Conservation (phyloP, 2,329 filamentous ascomycete genomes). For the Endocalyx cinctus region DNA sequence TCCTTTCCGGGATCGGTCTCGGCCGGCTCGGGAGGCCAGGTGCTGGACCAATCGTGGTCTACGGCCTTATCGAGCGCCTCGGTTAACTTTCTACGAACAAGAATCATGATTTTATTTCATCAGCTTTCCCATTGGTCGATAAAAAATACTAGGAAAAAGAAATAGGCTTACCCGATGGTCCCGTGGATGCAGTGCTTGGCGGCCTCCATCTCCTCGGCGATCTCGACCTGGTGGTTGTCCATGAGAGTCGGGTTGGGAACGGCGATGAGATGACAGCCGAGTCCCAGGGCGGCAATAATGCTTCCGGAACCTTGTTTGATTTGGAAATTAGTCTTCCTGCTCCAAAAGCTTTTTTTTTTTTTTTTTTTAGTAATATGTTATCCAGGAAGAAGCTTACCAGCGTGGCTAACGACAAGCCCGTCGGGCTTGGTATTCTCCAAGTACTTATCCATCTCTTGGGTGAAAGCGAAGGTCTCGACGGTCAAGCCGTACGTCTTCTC, state of each 20-base stretch:
- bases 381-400: constrained; percentile 22
- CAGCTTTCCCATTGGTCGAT: too few relatives aligned
- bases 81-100: too few relatives aligned
- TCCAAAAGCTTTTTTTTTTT: too few relatives aligned
- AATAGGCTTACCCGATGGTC: constrained; percentile 55
- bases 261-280: constrained; percentile 74
- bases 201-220: constrained; percentile 70
- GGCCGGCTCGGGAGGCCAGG: too few relatives aligned
- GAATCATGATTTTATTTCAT: too few relatives aligned
- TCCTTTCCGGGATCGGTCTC: too few relatives aligned
- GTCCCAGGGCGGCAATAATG: constrained; percentile 75
- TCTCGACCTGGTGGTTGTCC: constrained; percentile 86
- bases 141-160: not conserved
- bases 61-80: too few relatives aligned
- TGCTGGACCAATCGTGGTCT: too few relatives aligned
- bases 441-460: constrained; percentile 53
- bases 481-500: constrained; percentile 33
- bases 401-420: constrained; percentile 29
- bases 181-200: constrained; percentile 76
- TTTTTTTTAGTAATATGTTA: too few relatives aligned
- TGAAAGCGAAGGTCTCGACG: constrained; percentile 64
- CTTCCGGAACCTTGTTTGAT: constrained; percentile 70
- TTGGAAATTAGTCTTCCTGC: not conserved
- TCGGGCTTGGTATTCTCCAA: constrained; percentile 55
- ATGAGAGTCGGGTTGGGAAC: constrained; percentile 80